Percentiles rank a stretch among this genome's conserved stretches.
Evolutionary conservation across 2,329 filamentous ascomycete genomes (phyloP).

Genomic region (Pseudogymnoascus destructans): DNA sequence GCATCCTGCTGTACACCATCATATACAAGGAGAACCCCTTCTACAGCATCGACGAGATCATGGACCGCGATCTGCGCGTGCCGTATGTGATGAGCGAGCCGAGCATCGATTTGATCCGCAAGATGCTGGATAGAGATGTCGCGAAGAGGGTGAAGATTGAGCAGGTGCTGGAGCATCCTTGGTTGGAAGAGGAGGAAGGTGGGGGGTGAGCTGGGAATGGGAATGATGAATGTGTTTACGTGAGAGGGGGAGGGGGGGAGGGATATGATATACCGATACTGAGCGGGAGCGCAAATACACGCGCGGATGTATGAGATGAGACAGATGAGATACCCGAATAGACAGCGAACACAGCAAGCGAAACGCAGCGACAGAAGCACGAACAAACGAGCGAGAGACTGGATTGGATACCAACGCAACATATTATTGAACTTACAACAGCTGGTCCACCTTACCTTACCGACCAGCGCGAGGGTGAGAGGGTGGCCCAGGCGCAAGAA

Average conservation of each 20-base stretch:
- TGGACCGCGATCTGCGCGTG: constrained; percentile 87
- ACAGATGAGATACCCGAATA: background rate
- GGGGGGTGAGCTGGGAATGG: constrained; percentile 11
- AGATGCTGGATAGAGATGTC: constrained; percentile 88
- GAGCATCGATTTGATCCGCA: constrained; percentile 79
- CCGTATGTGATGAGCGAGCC: constrained; percentile 82
- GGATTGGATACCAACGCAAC: background rate
- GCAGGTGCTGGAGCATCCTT: constrained; percentile 79
- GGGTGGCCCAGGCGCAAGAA: background rate
- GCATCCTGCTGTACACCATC: constrained; percentile 94
- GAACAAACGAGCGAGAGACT: background rate
- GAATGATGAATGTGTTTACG: background rate
- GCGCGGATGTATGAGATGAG: background rate
- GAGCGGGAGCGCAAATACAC: background rate
- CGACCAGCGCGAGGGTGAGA: background rate
- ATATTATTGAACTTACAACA: background rate
- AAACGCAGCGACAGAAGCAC: background rate
- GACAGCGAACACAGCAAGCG: background rate
- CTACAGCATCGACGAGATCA: constrained; percentile 97
- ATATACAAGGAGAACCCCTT: constrained; percentile 99
- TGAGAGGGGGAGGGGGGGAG: background rate
- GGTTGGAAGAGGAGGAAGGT: constrained; percentile 33
- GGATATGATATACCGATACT: background rate
- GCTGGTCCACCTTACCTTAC: background rate
- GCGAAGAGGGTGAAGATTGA: constrained; percentile 72